Base-by-base conservation (phyloP, 83 land plant genomes). In the Diphasiastrum complanatum region DNA sequence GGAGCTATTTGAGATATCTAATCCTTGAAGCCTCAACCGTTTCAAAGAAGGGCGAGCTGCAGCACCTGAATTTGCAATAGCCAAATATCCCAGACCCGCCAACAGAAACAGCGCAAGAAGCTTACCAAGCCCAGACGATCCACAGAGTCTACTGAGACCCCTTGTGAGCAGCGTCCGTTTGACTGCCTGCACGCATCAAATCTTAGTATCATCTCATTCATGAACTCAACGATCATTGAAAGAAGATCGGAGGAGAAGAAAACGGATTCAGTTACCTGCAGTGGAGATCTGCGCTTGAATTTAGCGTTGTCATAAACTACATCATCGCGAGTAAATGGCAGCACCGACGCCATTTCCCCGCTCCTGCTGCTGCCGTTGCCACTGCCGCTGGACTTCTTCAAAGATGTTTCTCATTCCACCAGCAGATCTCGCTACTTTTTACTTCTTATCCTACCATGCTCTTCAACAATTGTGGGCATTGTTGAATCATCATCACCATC, bases 221-320 rank as follows among this genome's bases (percentile, higher is more conserved):
- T 19, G 23, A 30, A 28, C 48, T 34, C 36, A 28, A 36, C 47
- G 19, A 22, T 37, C 10, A 67, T 24, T 31, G 10, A 24, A 45
- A 1, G 47, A 43, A 33, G 50, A 23, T 52, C 43, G 2, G 63
- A 33, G 8, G 38, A 29, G 31, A 51, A n/a, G 35, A 25, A 60
- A 12, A 53, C 41, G n/a, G n/a, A n/a, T n/a, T n/a, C n/a, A n/a
- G n/a, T 33, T 62, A 88, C 95, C 95, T 77, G 70, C 32, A 80
- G 51, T 28, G 65, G 8, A n/a, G 90, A 85, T 60, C 86, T 75
- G 1, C 78, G 78, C 25, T 84, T 83, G 45, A 85, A 79, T 72
- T 88, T 88, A 30, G 86, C 95, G 49, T 88, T 88, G 66, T 85
- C 86, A 65, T 88, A 88, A 35, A 20, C 38, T 37, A 64, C 27